Evolutionary conservation across 768 basidiomycete genomes (phyloP), one percentile per base, ranked within the genome.

Genomic region (Fomitopsis pulvina): DNA sequence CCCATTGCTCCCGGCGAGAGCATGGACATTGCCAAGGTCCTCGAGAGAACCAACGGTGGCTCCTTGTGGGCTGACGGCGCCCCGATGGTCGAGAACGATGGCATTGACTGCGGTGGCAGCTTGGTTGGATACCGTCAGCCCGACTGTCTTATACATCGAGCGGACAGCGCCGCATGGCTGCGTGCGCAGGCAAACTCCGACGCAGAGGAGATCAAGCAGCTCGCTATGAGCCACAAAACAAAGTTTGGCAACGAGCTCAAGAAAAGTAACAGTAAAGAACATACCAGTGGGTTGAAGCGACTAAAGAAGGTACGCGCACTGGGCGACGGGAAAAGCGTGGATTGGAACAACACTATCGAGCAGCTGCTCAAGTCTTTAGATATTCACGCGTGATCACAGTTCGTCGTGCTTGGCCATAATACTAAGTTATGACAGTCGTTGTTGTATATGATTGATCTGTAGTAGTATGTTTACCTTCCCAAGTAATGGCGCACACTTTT

Each of bases 1-100:
- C 77, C 86, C 0, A 92, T 98, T 49, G 78, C 88, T 0, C 77
- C 91, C 0, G 96, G 95, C n/a, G 88, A 96, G 68, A 86, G 82
- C 44, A 63, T 96, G 53, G 79, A 83, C 61, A 93, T 99, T 53
- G 56, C 60, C 9, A 58, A 73, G 34, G 68, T 88, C 11, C 70
- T 98, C 26, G 70, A 69, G 24, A 79, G 77, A 64, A 95, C 92
- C 3, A 71, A 76, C 40, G 79, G 80, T 2, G 90, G 86, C 11
- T 80, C 86, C 16, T 66, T 92, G 10, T 74, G 75, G 72, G 68
- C 68, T 14, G 78, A 83, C 48, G 81, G 83, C 0, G 68, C 68
- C 18, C 66, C 75, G 18, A 87, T 89, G 85, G 52, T 57, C 0
- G 58, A 58, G 24, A 61, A 61, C 24, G 57, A 52, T n/a, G 47